A percentile compares a stretch with the other conserved stretches of the same genome.
Evolutionary conservation across 176 grass and related monocot genomes (phyloP).

Genomic region (Rhynchospora pubera): DNA sequence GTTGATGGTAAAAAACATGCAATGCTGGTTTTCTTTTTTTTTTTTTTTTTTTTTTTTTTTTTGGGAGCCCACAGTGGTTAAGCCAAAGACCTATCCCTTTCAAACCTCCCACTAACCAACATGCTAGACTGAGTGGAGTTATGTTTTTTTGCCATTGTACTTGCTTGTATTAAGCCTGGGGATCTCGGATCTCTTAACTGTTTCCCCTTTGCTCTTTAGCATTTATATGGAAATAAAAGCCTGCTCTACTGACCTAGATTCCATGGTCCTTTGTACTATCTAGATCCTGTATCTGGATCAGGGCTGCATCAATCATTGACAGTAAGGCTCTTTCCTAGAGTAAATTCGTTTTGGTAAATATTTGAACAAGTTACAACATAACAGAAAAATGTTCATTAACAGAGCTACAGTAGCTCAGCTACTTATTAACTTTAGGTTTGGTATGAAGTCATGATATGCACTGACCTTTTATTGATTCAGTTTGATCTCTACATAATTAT

Average conservation of each 20-base stretch:
- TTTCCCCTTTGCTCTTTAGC: slow-evolving; percentile 18
- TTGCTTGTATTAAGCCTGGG: slow-evolving; percentile 28
- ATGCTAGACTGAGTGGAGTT: slow-evolving; percentile 15
- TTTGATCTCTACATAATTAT: background rate
- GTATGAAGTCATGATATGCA: background rate
- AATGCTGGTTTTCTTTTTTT: too few relatives aligned
- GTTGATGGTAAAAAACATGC: too few relatives aligned
- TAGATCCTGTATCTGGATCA: slow-evolving; percentile 1
- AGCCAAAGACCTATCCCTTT: background rate
- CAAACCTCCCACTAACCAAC: slow-evolving; percentile 23
- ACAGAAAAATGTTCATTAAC: background rate
- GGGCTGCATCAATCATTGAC: slow-evolving; percentile 5
- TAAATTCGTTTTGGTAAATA: background rate
- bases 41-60: too few relatives aligned
- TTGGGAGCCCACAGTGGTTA: too few relatives aligned
- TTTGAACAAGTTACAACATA: background rate
- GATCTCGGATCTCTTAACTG: background rate
- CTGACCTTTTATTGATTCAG: background rate
- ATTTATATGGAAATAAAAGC: slow-evolving; percentile 12
- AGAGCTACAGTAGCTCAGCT: too few relatives aligned
- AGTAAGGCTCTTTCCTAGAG: background rate
- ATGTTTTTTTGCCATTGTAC: slow-evolving; percentile 10
- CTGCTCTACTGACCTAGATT: slow-evolving; percentile 20
- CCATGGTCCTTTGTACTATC: slow-evolving; percentile 17
- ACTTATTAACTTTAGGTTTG: background rate